Base-by-base conservation (phyloP, 768 basidiomycete species). In the Strobilomyces confusus region DNA sequence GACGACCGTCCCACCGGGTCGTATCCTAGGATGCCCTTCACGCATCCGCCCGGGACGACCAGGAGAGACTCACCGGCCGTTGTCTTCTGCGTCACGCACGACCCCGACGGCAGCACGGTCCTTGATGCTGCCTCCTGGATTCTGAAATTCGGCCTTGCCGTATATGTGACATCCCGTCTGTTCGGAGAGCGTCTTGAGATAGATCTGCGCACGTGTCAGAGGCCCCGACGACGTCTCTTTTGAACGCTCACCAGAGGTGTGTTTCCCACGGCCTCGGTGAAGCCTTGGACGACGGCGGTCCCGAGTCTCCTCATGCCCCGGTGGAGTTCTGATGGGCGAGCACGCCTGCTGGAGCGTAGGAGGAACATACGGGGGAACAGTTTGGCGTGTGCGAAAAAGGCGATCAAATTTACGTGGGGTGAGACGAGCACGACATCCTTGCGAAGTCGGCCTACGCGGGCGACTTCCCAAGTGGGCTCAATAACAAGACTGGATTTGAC, bases 111-210 rank as follows among this genome's bases (percentile, higher is more conserved):
- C 97, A 36, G 97, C 97, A 44, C 97, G 85, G 67, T 99, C 97
- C 73, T 99, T 99, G 60, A 99, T 92, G 57, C 91, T 94, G 37
- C 95, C 95, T 6, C 97, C 97, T 0, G 97, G 97, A 64, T 98
- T 98, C 74, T 97, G 94, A 66, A 97, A 95, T 72, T 99, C 97
- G 19, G 97, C 92, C 69, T 99, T 98, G n/a, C 90, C 95, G 44
- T 86, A 85, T 56, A 98, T 92, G 48, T 81, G 81, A 50, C 82
- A 84, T 15, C 93, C 94, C 1, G 84, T 91, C 66, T 81, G 82
- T 59, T 92, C 83, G 11, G 92, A 97, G 9, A 97, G 77, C 14
- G 72, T 72, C 69, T 90, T 85, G 49, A 98, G 78, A 58, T 85
- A 82, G 55, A 98, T 94, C 93, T 97, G 19, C n/a, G 15, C 15